Evolutionary conservation across 441 rosid species (phyloP), one percentile per base, ranked within the genome.

Genomic region (Erodium trifolium): DNA sequence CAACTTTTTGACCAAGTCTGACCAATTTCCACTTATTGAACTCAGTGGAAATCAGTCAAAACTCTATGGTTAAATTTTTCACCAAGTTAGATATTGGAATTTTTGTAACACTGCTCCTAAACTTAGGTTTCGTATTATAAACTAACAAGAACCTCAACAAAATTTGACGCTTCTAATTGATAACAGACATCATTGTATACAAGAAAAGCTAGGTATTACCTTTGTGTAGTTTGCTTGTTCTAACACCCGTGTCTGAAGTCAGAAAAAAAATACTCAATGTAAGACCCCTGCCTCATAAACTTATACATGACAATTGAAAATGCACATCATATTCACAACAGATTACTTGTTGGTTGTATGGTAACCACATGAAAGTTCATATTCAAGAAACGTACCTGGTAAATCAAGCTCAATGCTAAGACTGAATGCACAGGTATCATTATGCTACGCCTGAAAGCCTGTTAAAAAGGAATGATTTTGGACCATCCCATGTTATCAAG

Each of bases 201-300:
- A 31, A 74, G 49, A 60, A 14, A 60, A 76, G 29, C 37, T 29
- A 69, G 69, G 75, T 27, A 41, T 81, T 86, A 90, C 96, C 96
- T 88, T 85, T 11, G 89, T 83, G 80, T 87, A 88, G 76, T 87
- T 91, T 68, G 88, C 91, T 70, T 70, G 85, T 79, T 93, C 94
- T 74, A 93, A 70, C 63, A 80, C 73, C 97, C 88, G 77, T 45
- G 93, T 72, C 89, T 89, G 79, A 63, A 73, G 55, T 69, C 63
- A 67, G 39, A 68, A 34, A 53, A 55, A 23, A 23, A 23, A 23
- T 65, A 34, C 39, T 7, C 49, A 31, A 34, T 65, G n/a, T n/a
- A 65, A 34, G 45, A 16, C 2, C 27, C 0, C 27, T 2, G 45
- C n/a, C 6, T n/a, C 16, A 14, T 65, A 60, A 60, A 23, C 34